A percentile compares a stretch with the other conserved stretches of the same genome.
Evolutionary conservation across 2,329 filamentous ascomycete genomes (phyloP).

Genomic region (Albifimbria verrucaria): DNA sequence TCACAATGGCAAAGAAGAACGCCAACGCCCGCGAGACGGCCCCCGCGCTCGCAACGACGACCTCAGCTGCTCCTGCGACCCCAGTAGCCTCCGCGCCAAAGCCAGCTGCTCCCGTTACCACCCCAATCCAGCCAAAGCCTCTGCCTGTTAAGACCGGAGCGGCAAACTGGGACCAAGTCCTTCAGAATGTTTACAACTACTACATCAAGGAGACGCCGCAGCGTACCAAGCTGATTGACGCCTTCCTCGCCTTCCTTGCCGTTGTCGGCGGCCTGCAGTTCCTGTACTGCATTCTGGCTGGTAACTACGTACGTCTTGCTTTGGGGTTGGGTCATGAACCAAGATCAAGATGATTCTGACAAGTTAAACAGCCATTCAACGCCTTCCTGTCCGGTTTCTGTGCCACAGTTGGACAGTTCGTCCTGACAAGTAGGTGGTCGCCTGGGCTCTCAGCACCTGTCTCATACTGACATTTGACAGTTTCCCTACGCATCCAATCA

Average conservation of each 20-base stretch:
- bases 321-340: not conserved
- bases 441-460: not conserved
- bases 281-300: slow-evolving; percentile 83
- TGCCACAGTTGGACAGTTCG: slow-evolving; percentile 94
- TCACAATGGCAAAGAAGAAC: slow-evolving; percentile 52
- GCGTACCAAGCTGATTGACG: slow-evolving; percentile 86
- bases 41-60: slow-evolving; percentile 29
- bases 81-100: slow-evolving; percentile 21
- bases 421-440: slow-evolving; percentile 73
- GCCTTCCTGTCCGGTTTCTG: slow-evolving; percentile 95
- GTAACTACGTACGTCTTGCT: slow-evolving; percentile 77
- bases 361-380: slow-evolving; percentile 79
- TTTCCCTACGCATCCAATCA: slow-evolving; percentile 85
- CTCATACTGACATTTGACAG: slow-evolving; percentile 29
- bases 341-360: slow-evolving; percentile 12
- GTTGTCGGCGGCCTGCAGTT: slow-evolving; percentile 89
- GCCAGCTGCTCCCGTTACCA: slow-evolving; percentile 5
- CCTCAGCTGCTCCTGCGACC: slow-evolving; percentile 21
- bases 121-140: not conserved
- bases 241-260: slow-evolving; percentile 85
- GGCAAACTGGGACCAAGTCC: slow-evolving; percentile 55
- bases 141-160: slow-evolving; percentile 19
- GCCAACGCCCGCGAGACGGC: slow-evolving; percentile 21
- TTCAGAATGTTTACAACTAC: slow-evolving; percentile 68
- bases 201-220: slow-evolving; percentile 82